Evolutionary conservation across 352 stramenopile species (phyloP).

Genomic region (Pythium angustatum): DNA sequence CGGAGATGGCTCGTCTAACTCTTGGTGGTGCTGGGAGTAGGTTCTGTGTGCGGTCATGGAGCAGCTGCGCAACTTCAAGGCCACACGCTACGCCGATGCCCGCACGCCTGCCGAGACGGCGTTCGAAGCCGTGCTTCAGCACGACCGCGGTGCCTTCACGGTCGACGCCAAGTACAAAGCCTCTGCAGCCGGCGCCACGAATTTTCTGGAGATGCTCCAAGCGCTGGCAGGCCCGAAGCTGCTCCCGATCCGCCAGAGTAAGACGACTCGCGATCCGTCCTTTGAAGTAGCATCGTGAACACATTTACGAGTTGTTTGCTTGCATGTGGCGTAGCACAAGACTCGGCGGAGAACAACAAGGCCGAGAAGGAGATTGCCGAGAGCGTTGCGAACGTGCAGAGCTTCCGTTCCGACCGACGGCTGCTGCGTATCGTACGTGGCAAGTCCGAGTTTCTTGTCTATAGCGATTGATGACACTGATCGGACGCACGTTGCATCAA

Average conservation of each 20-base stretch:
- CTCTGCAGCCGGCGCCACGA: conserved; percentile 36
- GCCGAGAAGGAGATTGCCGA: conserved; percentile 57
- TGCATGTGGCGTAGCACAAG: conserved; percentile 32
- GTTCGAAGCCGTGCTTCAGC: conserved; percentile 55
- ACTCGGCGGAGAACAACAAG: conserved; percentile 49
- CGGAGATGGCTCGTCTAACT: too few relatives aligned
- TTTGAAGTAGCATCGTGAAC: too few relatives aligned
- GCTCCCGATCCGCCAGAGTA: conserved; percentile 55
- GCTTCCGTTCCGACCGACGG: conserved; percentile 77
- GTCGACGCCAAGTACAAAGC: conserved; percentile 46
- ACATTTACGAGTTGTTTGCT: too few relatives aligned
- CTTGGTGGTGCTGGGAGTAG: background rate
- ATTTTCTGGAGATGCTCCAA: conserved; percentile 66
- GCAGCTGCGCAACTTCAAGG: conserved; percentile 91
- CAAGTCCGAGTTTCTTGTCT: background rate
- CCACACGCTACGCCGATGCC: conserved; percentile 91
- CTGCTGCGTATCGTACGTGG: conserved; percentile 62
- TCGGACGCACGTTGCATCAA: background rate
- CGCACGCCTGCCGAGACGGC: conserved; percentile 67
- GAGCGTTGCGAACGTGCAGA: conserved; percentile 73
- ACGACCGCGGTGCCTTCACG: conserved; percentile 57
- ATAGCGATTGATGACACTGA: too few relatives aligned
- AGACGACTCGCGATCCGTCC: too few relatives aligned
- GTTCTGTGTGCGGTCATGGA: conserved; percentile 88
- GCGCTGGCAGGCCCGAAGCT: conserved; percentile 61